Evolutionary conservation across 208 protist genomes (phyloP), one percentile per base, ranked within the genome.

Genomic region (Acanthamoeba triangularis): DNA sequence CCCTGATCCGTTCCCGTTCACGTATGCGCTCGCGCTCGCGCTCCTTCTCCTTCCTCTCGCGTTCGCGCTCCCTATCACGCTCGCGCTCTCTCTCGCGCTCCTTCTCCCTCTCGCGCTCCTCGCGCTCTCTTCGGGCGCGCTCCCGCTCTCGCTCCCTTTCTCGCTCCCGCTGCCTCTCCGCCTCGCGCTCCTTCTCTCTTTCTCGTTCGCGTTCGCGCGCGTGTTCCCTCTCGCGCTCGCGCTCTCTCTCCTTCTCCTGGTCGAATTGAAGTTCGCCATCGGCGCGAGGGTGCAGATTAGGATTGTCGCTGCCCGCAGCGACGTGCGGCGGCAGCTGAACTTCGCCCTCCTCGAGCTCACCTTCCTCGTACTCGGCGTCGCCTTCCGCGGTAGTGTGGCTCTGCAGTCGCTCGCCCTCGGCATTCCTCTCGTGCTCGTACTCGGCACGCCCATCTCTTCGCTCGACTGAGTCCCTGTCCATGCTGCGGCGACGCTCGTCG

Each of bases 31-130:
- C 74, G 37, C 74, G 74, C 23, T 82, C 74, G 44, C 74, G 74
- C 63, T 72, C 63, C 63, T 72, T 72, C 30, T 72, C 63, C 63
- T 72, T 72, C n/a, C 63, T 30, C n/a, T 72, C 63, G 11, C 30
- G 63, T 37, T 72, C 63, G 63, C 63, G 63, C 30, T 72, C 63
- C 18, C 16, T 30, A 0, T 67, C 61, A 2, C 69, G 69, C 20
- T 80, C 69, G 30, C 69, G 30, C 37, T 80, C 69, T 10, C 69
- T 16, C 69, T 80, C 69, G 0, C 69, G 30, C 25, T 82, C 74
- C 37, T 20, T 44, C 37, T 72, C 63, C 63, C 30, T 30, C 63
- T 82, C 74, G 74, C 74, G 74, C 37, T 82, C 74, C 30, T 82
- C 74, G 37, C 74, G 74, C 8, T 82, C 74, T 20, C 74, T 2